Base-by-base conservation (phyloP, 306 rosid species). In the Carpinus fangiana region DNA sequence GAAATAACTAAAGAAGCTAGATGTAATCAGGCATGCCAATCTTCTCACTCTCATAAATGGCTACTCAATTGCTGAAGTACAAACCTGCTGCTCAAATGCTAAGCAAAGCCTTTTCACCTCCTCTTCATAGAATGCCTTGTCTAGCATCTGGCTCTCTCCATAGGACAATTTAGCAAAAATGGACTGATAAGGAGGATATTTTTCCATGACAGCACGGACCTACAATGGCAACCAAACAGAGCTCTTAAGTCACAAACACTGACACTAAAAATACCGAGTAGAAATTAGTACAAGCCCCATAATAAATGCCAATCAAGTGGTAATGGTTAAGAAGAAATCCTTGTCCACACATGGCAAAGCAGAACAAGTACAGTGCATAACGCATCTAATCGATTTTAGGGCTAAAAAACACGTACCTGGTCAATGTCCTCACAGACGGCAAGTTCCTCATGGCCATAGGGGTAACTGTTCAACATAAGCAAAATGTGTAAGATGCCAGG, bases 41-140 rank as follows among this genome's bases (percentile, higher is more conserved):
- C 43, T 62, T 13, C 69, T 13, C 69, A 55, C 61, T 69, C 34
- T 71, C 76, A 72, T 45, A 59, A 26, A 5, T 4, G 50, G 50
- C 28, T 67, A 26, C 17, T 48, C n/a, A 55, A 75, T 67, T 4
- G 48, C 78, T 61, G 1, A 45, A 50, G 65, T 20, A 72, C 74
- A 66, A 53, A 92, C 99, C 98, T 95, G 99, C 88, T 95, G 99
- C 82, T 95, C 98, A 84, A 90, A 95, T 51, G 99, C 89, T 80
- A 95, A 75, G 88, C 99, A 95, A 70, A 88, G 98, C 87, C 97
- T 90, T 86, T 95, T 95, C 89, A 95, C 98, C 86, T 95, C 99
- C 91, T 95, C 99, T 88, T 95, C 98, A 56, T 95, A 92, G 92
- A 95, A 95, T 81, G 98, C 94, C 90, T 93, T 93, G 86, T 95